Base-by-base conservation (phyloP, 1,139 yeast species). In the Yamadazyma epiphylla region DNA sequence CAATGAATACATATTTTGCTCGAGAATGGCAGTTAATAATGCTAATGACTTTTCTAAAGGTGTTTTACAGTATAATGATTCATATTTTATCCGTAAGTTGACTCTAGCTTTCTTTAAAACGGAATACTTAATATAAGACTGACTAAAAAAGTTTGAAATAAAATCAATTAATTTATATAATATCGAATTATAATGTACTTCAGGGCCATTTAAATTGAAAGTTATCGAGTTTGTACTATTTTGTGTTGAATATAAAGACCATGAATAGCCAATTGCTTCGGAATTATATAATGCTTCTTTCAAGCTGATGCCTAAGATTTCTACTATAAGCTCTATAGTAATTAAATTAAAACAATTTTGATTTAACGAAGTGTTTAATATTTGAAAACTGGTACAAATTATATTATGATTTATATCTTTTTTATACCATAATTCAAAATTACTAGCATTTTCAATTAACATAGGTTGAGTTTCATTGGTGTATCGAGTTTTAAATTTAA, bases 401-500 rank as follows among this genome's bases (percentile, higher is more conserved):
- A 56, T 63, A 10, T 45, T 38, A 15, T 48, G 49, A 5, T 36
- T 28, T 17, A 13, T 28, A 13, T 67, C 74, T 13, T 41, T 35
- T 36, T 67, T 64, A 5, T 56, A 48, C 88, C 87, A 81, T 20
- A 75, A 37, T 35, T 80, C 82, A 35, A 30, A 29, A 13, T 25
- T 32, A n/a, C 22, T 7, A 4, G 39, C 29, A 15, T 28, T 12
- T 20, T 35, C 37, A 3, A 35, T 12, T 9, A 42, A 28, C n/a
- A 27, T 27, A 1, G 46, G 47, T 2, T 15, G 12, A 2, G 3
- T 5, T 1, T 24, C 19, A 15, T 11, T 19, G 12, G 24, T 27
- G 13, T 22, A 26, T 21, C 27, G 40, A 9, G 36, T 34, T n/a
- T 28, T 11, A 27, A n/a, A 30, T 15, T 30, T 31, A 6, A 36